A percentile compares a stretch with the other conserved stretches of the same genome.
Evolutionary conservation across 2,329 filamentous ascomycete genomes (phyloP).

Genomic region (Colletotrichum sp.): DNA sequence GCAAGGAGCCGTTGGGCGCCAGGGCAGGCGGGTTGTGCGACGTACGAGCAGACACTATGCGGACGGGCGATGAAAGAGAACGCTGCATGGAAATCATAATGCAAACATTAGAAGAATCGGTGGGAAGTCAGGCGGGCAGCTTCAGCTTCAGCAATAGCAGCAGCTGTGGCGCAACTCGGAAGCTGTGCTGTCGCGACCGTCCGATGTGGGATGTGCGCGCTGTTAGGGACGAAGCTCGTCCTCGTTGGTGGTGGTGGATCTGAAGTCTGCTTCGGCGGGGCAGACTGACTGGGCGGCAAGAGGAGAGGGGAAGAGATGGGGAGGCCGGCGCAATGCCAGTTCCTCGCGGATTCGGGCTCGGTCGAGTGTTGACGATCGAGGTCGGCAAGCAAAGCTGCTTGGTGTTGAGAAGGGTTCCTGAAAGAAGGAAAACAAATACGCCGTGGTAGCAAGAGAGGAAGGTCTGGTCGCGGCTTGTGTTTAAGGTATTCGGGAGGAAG

Average conservation of each 20-base stretch:
- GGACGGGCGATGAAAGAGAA: conserved; percentile 66
- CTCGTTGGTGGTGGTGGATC: neutral
- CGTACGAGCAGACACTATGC: conserved; percentile 64
- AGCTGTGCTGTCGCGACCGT: conserved; percentile 10
- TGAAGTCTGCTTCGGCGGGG: conserved; percentile 9
- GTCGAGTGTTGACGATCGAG: neutral
- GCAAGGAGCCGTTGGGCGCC: neutral
- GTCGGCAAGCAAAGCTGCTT: neutral
- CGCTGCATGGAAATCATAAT: conserved; percentile 65
- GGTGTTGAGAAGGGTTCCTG: neutral
- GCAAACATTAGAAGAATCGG: conserved; percentile 44
- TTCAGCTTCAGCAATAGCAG: conserved; percentile 25
- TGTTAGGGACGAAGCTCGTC: neutral
- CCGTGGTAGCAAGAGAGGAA: neutral
- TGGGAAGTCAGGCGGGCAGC: conserved; percentile 35
- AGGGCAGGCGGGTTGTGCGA: conserved; percentile 30
- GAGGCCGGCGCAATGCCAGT: conserved; percentile 13
- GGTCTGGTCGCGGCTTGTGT: neutral
- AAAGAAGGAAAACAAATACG: neutral
- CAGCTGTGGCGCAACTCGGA: conserved; percentile 23
- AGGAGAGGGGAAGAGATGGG: neutral
- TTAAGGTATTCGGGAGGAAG: conserved; percentile 21
- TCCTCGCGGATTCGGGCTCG: neutral
- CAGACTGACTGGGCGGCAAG: neutral
- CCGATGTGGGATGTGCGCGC: neutral